phyloP scores from a whole-genome alignment of 768 basidiomycete genomes.

The Leccinum broughii region DNA sequence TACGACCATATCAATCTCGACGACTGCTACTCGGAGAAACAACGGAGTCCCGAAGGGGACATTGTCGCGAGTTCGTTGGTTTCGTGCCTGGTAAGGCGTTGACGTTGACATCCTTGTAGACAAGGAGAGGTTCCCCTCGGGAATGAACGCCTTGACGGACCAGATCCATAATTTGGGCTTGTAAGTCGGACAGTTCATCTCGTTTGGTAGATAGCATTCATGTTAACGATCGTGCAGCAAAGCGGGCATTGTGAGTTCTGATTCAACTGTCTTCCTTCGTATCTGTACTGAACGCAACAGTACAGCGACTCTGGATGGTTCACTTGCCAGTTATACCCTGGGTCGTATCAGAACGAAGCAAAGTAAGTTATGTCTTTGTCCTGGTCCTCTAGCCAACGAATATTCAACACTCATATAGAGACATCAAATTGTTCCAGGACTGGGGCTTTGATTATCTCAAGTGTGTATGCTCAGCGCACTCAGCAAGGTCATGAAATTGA shows the following conservation, averaged over 20 bases:
- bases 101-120: conserved; percentile 34
- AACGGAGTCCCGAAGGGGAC: conserved; percentile 49
- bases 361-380: conserved; percentile 35
- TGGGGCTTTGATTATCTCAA: conserved; percentile 71
- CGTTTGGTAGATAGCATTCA: neutral
- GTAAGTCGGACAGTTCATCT: conserved; percentile 37
- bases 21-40: conserved; percentile 64
- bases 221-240: conserved; percentile 37
- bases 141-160: conserved; percentile 58
- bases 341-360: conserved; percentile 63
- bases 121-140: conserved; percentile 52
- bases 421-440: conserved; percentile 56
- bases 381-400: neutral
- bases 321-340: conserved; percentile 64
- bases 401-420: conserved; percentile 36
- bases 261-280: neutral
- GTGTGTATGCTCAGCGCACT: conserved; percentile 34
- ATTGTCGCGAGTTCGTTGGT: conserved; percentile 51
- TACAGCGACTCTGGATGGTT: conserved; percentile 72
- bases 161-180: conserved; percentile 56
- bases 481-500: neutral
- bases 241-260: conserved; percentile 55
- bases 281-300: conserved; percentile 29
- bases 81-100: neutral
- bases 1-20: conserved; percentile 63